phyloP scores from a whole-genome alignment of 768 basidiomycete species.

The Kwoniella sp. region DNA sequence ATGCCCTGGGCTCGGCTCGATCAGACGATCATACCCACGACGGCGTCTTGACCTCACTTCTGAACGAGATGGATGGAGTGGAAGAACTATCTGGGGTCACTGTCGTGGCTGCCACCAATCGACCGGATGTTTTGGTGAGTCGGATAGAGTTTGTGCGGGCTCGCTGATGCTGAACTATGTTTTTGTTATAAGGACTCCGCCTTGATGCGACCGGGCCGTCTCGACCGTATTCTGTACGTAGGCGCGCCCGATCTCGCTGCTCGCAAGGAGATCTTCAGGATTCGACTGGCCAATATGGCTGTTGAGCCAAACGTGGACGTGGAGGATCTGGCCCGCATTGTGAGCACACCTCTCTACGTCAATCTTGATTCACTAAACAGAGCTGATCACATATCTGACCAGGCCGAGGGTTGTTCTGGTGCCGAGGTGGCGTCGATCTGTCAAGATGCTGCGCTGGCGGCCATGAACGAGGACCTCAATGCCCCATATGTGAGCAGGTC shows the following conservation, averaged over 20 bases:
- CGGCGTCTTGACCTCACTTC: conserved; percentile 82
- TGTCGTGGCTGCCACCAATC: conserved; percentile 89
- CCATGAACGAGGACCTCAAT: conserved; percentile 82
- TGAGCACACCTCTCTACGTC: conserved; percentile 43
- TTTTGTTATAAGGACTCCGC: conserved; percentile 70
- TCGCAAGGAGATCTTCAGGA: conserved; percentile 76
- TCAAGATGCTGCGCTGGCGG: conserved; percentile 88
- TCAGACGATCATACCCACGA: conserved; percentile 57
- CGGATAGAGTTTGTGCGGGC: background rate
- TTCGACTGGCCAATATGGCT: conserved; percentile 74
- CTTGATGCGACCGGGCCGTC: conserved; percentile 85
- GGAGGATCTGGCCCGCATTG: conserved; percentile 64
- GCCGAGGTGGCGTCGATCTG: conserved; percentile 88
- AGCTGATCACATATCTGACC: background rate
- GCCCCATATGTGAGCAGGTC: conserved; percentile 62
- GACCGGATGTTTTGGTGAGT: conserved; percentile 84
- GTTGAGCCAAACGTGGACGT: conserved; percentile 68
- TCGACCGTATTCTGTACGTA: conserved; percentile 91
- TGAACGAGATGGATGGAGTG: conserved; percentile 99
- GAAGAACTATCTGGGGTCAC: conserved; percentile 94
- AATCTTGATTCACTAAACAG: too few species aligned
- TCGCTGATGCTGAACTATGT: conserved; percentile 1
- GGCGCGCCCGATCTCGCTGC: conserved; percentile 80
- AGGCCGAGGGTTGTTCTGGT: conserved; percentile 95
- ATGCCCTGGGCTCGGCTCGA: conserved; percentile 81